Percentiles rank a stretch among this genome's conserved stretches.
These are phyloP conservation scores for Neoascochyta sp. DNA, from an alignment of 2,329 filamentous ascomycete genomes.

Conservation along the genomic window DNA sequence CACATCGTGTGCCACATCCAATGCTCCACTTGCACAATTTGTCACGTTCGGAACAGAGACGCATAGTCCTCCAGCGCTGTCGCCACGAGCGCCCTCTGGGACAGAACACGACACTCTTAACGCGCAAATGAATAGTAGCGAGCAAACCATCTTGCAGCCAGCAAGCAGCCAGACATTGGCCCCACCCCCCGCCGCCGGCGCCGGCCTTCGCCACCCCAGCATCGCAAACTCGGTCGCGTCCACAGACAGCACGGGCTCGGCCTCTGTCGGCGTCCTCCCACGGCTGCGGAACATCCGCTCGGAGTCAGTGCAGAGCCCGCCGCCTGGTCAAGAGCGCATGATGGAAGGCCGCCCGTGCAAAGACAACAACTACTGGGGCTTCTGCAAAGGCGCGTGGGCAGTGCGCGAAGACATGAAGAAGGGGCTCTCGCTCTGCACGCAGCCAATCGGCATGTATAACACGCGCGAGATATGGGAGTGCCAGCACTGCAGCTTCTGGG, in stretches of 20 bases:
- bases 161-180: no score
- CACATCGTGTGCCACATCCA: no score
- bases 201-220: slow-evolving; percentile 7
- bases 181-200: slow-evolving; percentile 2
- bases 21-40: no score
- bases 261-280: slow-evolving; percentile 12
- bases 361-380: slow-evolving; percentile 42
- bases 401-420: slow-evolving; percentile 33
- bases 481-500: slow-evolving; percentile 33
- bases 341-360: slow-evolving; percentile 38
- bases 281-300: slow-evolving; percentile 12
- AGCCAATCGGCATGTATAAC: slow-evolving; percentile 37
- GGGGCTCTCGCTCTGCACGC: slow-evolving; percentile 27
- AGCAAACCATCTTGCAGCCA: no score
- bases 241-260: slow-evolving; percentile 14
- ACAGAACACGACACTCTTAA: no score
- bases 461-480: slow-evolving; percentile 36
- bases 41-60: no score
- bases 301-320: slow-evolving; percentile 17
- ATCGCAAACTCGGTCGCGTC: slow-evolving; percentile 18
- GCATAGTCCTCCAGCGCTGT: no score
- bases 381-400: slow-evolving; percentile 42
- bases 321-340: slow-evolving; percentile 20
- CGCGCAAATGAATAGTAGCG: no score
- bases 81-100: no score